A percentile compares a stretch with the other conserved stretches of the same genome.
Evolutionary conservation across 2,329 filamentous ascomycete genomes (phyloP).

Genomic region (Stagonosporopsis rhizophila): DNA sequence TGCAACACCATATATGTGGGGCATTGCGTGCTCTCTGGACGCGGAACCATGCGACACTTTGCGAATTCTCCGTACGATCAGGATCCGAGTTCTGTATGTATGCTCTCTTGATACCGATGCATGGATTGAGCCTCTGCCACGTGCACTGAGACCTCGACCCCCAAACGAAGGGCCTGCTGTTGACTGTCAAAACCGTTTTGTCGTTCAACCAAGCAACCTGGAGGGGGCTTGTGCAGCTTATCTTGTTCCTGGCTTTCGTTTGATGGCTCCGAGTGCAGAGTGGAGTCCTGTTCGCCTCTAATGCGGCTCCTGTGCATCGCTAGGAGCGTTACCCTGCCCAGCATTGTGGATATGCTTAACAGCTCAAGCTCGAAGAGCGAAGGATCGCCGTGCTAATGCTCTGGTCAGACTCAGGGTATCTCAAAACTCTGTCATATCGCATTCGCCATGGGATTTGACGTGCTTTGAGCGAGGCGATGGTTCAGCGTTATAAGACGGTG

Average conservation of each 20-base stretch:
- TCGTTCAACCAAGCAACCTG: background rate
- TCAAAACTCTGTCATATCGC: background rate
- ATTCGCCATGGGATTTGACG: conserved; percentile 1
- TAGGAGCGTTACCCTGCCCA: conserved; percentile 3
- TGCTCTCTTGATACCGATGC: background rate
- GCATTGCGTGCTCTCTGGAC: conserved; percentile 9
- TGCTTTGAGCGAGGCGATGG: background rate
- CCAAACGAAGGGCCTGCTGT: background rate
- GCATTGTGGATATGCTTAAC: conserved; percentile 1
- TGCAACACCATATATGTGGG: conserved; percentile 6
- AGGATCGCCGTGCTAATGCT: background rate
- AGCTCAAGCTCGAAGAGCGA: background rate
- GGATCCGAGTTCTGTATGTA: background rate
- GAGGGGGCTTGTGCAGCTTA: background rate
- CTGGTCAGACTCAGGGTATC: background rate
- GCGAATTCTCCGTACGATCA: background rate
- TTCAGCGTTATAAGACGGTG: background rate
- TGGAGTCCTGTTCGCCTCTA: background rate
- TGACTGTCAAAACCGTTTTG: too few species aligned
- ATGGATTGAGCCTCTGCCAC: too few species aligned
- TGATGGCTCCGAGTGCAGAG: background rate
- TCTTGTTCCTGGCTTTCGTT: background rate
- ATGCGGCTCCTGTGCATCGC: conserved; percentile 1
- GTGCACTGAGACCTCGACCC: background rate
- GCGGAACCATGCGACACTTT: background rate